Evolutionary conservation across 148 eudicot genomes (phyloP), one percentile per base, ranked within the genome.

Genomic region (Amaranthus hypochondriacus): DNA sequence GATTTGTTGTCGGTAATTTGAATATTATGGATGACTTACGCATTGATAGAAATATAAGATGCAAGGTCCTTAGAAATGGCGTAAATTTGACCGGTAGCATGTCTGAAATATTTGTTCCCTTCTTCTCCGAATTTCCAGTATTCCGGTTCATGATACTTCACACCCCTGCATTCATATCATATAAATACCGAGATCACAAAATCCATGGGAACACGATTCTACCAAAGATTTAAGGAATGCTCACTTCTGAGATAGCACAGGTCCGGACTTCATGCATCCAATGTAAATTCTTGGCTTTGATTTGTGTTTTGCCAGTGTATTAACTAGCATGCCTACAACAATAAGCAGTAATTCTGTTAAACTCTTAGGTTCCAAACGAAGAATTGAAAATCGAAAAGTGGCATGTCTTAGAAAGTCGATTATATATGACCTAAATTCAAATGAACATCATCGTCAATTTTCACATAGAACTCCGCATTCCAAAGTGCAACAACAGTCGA

Each of bases 261-360:
- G 97, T 52, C 98, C 98, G 44, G 98, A 91, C 71, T 93, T 91
- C 98, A 93, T 93, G 88, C 98, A 93, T 0, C 96, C 98, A 44
- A 93, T 91, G 72, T 93, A 93, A 52, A 84, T 78, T 78, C 94
- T 83, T 7, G 97, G 88, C 58, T 91, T 91, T 5, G 88, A 80
- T 55, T 85, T 81, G 73, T 93, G 77, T 67, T 77, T 77, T 55
- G 94, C 84, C 14, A 93, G 83, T 13, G 89, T 82, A 21, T 74
- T 85, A 56, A 81, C 90, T 53, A 93, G 85, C 71, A 64, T 76
- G 5, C 98, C 97, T 92, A 21, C 47, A 60, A 64, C 51, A 56
- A 9, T 54, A 21, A 67, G 47, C 60, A 68, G 58, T 13, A 62
- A 51, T 39, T 50, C 54, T 54, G 62, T 77, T 62, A 53, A 9